Evolutionary conservation across 768 basidiomycete genomes (phyloP), one percentile per base, ranked within the genome.

Genomic region (Boletellus emodensis): DNA sequence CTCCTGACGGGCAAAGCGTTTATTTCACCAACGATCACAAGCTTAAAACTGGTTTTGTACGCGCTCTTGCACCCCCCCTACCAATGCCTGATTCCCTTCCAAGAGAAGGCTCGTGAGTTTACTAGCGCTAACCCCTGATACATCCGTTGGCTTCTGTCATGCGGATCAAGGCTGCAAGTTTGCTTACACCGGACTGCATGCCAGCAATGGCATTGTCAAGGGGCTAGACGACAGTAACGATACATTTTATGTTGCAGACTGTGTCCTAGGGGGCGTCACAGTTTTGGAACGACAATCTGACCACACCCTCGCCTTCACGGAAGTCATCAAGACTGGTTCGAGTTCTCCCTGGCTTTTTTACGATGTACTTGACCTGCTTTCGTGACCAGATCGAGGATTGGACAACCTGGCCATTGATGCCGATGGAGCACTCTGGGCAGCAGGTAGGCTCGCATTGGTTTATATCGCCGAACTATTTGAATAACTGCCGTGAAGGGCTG

Each of bases 21-120:
- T 81, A 80, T 62, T 79, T 88, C 61, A 85, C 86, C 28, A 90
- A 90, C 57, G 84, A 87, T 52, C 74, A 82, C 53, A 71, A 72
- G 17, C 60, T 60, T 36, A 87, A 85, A 69, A 65, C 73, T 17
- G 77, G 82, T 44, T 54, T 72, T 45, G 85, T 86, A 60, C 43
- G 82, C 65, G 28, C 13, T 38, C 49, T 32, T 17, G 9, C 11
- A 9, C 22, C 22, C 38, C 34, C 17, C 17, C 1, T 6, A 35
- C 18, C 52, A 33, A 8, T 28, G 30, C 49, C 49, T 54, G 46
- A 47, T 12, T 24, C 13, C 24, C 18, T 10, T n/a, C 11, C 9
- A 30, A 69, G 68, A 50, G 45, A 38, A 55, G 67, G 47, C 54
- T 50, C 9, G 18, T 58, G 26, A 57, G 58, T 30, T 43, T 70